Evolutionary conservation across 2,329 filamentous ascomycete genomes (phyloP).

Genomic region (Pezicula carpinea): DNA sequence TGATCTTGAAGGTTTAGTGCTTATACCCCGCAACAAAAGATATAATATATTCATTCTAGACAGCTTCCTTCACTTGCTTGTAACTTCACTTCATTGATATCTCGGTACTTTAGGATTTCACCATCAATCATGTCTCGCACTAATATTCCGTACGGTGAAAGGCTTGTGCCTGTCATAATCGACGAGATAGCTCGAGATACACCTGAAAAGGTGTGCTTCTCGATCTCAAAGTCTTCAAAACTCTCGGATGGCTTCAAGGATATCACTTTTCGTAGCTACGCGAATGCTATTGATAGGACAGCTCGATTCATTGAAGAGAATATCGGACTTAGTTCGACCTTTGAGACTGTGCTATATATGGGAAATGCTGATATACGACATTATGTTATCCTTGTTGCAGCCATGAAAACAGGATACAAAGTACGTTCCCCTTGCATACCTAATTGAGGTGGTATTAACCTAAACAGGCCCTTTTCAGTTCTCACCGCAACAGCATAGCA

Average conservation of each 20-base stretch:
- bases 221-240: conserved; percentile 1
- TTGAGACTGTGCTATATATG: conserved; percentile 8
- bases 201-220: conserved; percentile 4
- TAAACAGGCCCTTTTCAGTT: neutral
- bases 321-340: neutral
- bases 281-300: neutral
- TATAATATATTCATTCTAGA: no score
- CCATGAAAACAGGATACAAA: conserved; percentile 8
- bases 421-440: neutral
- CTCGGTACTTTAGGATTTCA: no score
- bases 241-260: conserved; percentile 6
- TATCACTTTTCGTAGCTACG: conserved; percentile 4
- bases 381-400: conserved; percentile 4
- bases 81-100: no score
- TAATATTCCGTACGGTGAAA: neutral
- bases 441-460: no score
- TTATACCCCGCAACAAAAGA: no score
- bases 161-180: neutral
- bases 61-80: no score
- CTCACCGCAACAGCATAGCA: neutral
- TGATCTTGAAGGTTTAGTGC: no score
- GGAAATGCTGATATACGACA: conserved; percentile 7
- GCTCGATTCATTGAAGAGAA: conserved; percentile 2
- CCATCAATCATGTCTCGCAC: neutral
- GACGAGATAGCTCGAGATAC: conserved; percentile 1